A percentile compares a stretch with the other conserved stretches of the same genome.
These are phyloP conservation scores for Epipyxis sp. DNA, from an alignment of 108 stramenopile species.

Conservation along the genomic window DNA sequence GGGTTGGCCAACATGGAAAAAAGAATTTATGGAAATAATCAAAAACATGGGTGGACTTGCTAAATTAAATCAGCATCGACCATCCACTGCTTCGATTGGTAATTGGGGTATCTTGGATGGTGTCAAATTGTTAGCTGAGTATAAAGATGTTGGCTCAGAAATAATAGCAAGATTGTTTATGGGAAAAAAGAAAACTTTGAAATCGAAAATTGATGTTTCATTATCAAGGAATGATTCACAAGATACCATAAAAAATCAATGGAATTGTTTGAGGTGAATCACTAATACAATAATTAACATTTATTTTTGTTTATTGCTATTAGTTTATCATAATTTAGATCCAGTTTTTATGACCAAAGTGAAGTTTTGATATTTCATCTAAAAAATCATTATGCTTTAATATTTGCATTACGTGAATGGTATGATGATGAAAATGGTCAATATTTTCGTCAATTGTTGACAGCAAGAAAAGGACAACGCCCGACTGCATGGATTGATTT, in stretches of 20 bases:
- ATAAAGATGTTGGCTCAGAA: slow-evolving; percentile 28
- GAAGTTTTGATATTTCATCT: slow-evolving; percentile 50
- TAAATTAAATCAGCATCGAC: slow-evolving; percentile 7
- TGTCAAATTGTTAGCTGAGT: neutral
- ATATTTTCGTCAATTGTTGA: slow-evolving; percentile 48
- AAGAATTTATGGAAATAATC: slow-evolving; percentile 23
- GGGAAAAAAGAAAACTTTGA: slow-evolving; percentile 37
- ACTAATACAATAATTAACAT: neutral
- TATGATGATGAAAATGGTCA: neutral
- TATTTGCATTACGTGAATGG: slow-evolving; percentile 56
- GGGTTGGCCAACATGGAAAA: slow-evolving; percentile 40
- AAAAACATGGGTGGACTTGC: slow-evolving; percentile 23
- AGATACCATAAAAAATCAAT: slow-evolving; percentile 39
- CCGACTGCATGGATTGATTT: slow-evolving; percentile 54
- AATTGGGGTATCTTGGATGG: slow-evolving; percentile 39
- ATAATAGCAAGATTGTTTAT: slow-evolving; percentile 29
- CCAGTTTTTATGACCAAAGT: neutral
- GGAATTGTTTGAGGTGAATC: slow-evolving; percentile 27
- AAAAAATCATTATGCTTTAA: slow-evolving; percentile 59
- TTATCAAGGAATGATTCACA: slow-evolving; percentile 31
- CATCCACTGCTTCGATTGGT: slow-evolving; percentile 41
- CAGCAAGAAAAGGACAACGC: slow-evolving; percentile 54
- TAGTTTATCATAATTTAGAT: neutral
- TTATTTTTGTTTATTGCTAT: neutral
- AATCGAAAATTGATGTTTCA: slow-evolving; percentile 21